A percentile compares a stretch with the other conserved stretches of the same genome.
Conservation (phyloP, 176 grass and related monocot genomes). For the Oryza nivara region DNA sequence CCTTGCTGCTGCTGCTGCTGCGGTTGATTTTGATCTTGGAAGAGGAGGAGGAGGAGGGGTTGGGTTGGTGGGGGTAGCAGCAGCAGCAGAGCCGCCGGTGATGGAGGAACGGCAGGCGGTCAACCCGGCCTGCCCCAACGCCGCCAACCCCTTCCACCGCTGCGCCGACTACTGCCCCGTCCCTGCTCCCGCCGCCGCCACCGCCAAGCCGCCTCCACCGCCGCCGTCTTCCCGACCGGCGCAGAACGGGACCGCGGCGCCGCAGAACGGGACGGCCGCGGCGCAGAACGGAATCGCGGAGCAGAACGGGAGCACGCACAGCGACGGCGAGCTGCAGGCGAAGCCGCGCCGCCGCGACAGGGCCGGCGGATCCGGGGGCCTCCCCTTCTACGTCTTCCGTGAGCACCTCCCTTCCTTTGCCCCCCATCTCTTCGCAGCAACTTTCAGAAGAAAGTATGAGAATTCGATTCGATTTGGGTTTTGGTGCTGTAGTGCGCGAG, state of each 20-base stretch:
- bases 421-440: no score
- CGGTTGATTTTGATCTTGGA: neutral
- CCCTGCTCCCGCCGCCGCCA: slow-evolving; percentile 5
- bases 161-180: slow-evolving; percentile 65
- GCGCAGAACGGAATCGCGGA: neutral
- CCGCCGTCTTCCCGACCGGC: slow-evolving; percentile 8
- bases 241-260: slow-evolving; percentile 44
- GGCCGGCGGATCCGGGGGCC: slow-evolving; percentile 61
- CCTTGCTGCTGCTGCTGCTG: neutral
- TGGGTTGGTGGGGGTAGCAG: neutral
- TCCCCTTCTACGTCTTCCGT: slow-evolving; percentile 83
- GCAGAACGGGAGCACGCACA: slow-evolving; percentile 59
- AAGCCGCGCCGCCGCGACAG: slow-evolving; percentile 42
- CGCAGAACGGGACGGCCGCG: no score
- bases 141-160: slow-evolving; percentile 61
- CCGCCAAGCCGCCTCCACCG: slow-evolving; percentile 13
- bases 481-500: slow-evolving; percentile 49
- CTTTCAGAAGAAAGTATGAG: no score
- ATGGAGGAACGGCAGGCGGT: slow-evolving; percentile 34
- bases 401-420: neutral
- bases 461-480: neutral
- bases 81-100: neutral
- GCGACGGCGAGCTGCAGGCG: slow-evolving; percentile 43
- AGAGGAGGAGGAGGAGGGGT: neutral
- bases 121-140: slow-evolving; percentile 63